A percentile compares a stretch with the other conserved stretches of the same genome.
These are phyloP conservation scores for Annulohypoxylon moriforme DNA, from an alignment of 495 filamentous ascomycete species.

Conservation along the genomic window DNA sequence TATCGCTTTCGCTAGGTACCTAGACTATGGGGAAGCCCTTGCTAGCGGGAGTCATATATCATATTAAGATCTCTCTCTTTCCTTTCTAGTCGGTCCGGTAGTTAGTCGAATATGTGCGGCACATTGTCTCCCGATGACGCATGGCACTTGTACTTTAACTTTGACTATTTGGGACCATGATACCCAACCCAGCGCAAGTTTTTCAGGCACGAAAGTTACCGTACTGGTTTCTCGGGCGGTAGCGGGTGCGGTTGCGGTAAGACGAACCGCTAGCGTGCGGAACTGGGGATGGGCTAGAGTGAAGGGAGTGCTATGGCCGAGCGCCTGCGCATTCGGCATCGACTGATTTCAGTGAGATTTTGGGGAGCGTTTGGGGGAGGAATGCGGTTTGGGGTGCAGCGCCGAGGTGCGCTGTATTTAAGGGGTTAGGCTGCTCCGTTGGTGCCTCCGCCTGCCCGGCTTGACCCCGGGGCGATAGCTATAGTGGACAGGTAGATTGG, in stretches of 20 bases:
- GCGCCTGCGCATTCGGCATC: neutral
- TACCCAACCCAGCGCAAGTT: neutral
- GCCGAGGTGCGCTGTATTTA: neutral
- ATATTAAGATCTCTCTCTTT: neutral
- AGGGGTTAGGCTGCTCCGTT: neutral
- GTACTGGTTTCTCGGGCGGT: neutral
- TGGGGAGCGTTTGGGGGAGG: neutral
- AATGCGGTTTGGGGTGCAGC: neutral
- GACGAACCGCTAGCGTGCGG: neutral
- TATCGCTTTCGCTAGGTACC: neutral
- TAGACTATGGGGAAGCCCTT: neutral
- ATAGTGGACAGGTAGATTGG: neutral
- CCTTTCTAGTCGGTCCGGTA: neutral
- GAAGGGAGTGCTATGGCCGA: neutral
- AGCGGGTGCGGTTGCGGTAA: neutral
- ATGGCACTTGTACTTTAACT: too few relatives aligned
- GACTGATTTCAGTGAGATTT: neutral
- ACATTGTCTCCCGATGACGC: neutral
- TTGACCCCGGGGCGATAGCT: neutral
- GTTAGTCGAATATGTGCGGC: neutral
- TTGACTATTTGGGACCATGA: too few relatives aligned
- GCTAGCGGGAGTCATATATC: slow-evolving; percentile 1
- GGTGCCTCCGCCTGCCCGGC: neutral
- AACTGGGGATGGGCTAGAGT: neutral
- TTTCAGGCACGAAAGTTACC: neutral